Base-by-base conservation (phyloP, 306 rosid species). In the Betula pendula region DNA sequence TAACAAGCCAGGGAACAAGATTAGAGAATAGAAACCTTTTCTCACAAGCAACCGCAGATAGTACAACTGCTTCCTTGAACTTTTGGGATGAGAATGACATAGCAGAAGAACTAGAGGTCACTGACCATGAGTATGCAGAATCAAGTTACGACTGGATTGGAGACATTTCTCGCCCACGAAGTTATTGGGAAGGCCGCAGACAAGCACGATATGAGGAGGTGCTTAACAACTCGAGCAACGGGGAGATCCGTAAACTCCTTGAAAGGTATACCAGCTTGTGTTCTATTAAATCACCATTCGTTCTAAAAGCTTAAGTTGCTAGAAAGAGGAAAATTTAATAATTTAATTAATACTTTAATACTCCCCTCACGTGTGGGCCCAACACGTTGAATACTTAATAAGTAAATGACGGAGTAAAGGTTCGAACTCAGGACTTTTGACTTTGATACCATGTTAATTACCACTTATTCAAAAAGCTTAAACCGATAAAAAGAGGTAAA, bases 151-250 rank as follows among this genome's bases (percentile, higher is more conserved):
- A 92, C 47, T 95, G 99, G 97, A 88, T 89, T 68, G 77, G 83
- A 31, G 85, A 84, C 59, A 95, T 95, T 78, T 89, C 97, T 71
- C 89, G 97, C 16, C 99, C 99, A 7, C 85, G 88, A 43, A 91
- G 97, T 78, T 89, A 88, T 27, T 95, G 99, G 99, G 99, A 95
- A 86, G 88, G 81, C 56, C 85, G 80, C 10, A 85, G 99, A 84
- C 81, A 91, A 87, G 84, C 81, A 49, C 91, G 99, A 97, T 95
- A 95, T 76, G 85, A 45, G 68, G 89, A 95, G 90, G 89, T 95
- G 90, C 97, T 86, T 11, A 79, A 80, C 74, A 79, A 75, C 48
- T 91, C 97, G 12, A 85, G 77, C 13, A 95, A 92, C n/a, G 77
- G 80, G 44, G 99, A 95, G 69, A 95, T 95, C 59, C 77, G 84